Base-by-base conservation (phyloP, 148 eudicot species). In the Drosera capensis region DNA sequence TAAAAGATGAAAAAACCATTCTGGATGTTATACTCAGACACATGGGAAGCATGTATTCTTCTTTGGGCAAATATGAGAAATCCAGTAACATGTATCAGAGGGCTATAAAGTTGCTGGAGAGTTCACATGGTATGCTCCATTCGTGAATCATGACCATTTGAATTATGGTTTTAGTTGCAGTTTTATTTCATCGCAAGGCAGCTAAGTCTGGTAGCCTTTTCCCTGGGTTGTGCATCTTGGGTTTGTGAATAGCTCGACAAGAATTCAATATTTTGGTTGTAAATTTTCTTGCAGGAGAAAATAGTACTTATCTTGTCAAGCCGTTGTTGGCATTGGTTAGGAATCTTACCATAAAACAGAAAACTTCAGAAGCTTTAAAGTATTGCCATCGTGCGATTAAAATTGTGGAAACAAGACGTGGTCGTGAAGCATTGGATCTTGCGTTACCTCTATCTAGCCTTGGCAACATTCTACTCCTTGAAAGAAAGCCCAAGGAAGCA, bases 21-120 rank as follows among this genome's bases (percentile, higher is more conserved):
- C 73, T 86, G 57, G 94, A 74, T 65, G 75, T 82, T 20, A 46
- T 82, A 55, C 73, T 86, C 28, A 58, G 61, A 41, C 96, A 86
- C 71, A 86, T 86, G 94, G 96, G 96, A 51, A 82, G 74, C 63
- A 73, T 86, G 84, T 71, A 74, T 62, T 65, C 77, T 47, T 58
- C 74, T 45, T 59, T 79, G 69, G 79, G 76, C 31, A 70, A 72
- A 57, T 70, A 58, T 40, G 72, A 79, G 62, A 56, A 63, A 60
- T 76, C 96, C 21, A 51, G 62, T 46, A 43, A 48, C 46, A 44
- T 56, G 43, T 86, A 86, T 66, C 43, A 51, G 62, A 76, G 94
- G 67, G 86, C 77, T 53, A 48, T 79, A 51, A 58, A 52, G 43
- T 62, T 82, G 45, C 29, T 79, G 39, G 80, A 82, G 42, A 64